Conservation (phyloP, 2,329 filamentous ascomycete genomes). For the Hypoxylon sp. region DNA sequence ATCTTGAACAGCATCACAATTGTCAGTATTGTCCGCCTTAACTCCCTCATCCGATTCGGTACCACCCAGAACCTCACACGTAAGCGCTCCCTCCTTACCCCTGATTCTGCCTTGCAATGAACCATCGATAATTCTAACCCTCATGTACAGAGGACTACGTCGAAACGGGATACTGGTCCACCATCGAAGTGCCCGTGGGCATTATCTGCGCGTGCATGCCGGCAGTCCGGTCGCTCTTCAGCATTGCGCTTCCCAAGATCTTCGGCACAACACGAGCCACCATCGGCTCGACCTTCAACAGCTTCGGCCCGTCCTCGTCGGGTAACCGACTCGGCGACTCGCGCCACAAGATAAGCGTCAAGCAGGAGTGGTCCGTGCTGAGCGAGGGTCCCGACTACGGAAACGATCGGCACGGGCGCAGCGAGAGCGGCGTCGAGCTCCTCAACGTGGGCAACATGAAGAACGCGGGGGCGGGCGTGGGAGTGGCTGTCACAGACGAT, state of each 20-base stretch:
- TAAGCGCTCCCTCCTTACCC: conserved; percentile 38
- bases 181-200: conserved; percentile 55
- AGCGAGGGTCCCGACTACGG: conserved; percentile 39
- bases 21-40: conserved; percentile 52
- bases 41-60: conserved; percentile 50
- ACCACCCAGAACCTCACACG: conserved; percentile 49
- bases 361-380: conserved; percentile 53
- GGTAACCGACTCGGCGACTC: conserved; percentile 28
- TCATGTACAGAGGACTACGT: conserved; percentile 51
- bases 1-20: conserved; percentile 48
- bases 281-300: conserved; percentile 34
- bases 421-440: conserved; percentile 40
- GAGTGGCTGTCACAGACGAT: conserved; percentile 5
- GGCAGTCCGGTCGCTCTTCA: conserved; percentile 53
- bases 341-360: conserved; percentile 49
- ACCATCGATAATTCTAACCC: conserved; percentile 16
- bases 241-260: conserved; percentile 49
- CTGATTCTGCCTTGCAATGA: conserved; percentile 17
- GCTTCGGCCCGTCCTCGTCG: conserved; percentile 36
- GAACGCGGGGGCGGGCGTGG: not conserved
- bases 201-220: conserved; percentile 56
- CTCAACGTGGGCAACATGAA: conserved; percentile 10
- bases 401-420: conserved; percentile 12
- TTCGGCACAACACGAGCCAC: conserved; percentile 48
- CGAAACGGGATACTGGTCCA: conserved; percentile 54